Base-by-base conservation (phyloP, 169 alveolate species). In the Miamiensis avidus region DNA sequence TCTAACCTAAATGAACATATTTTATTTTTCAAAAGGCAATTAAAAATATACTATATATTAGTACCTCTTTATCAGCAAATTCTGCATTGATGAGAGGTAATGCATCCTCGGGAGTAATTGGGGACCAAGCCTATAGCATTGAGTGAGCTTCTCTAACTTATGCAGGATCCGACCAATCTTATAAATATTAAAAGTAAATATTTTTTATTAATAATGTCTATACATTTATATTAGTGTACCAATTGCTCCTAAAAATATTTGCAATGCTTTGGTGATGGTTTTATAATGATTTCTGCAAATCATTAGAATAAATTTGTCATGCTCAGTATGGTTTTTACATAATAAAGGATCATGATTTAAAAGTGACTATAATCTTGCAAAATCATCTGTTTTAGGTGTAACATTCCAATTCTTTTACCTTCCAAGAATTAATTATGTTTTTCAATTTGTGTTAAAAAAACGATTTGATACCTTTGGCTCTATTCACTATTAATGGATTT, bases 51-150 rank as follows among this genome's bases (percentile, higher is more conserved):
- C 20, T 49, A 49, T 49, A 49, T 49, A 4, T 49, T 49, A 49
- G 69, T 49, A 27, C 72, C 25, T 65, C 87, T 16, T 82, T 65
- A 29, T 73, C 81, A 27, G 26, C 87, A 25, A 0, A 28, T 0
- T 49, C 20, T 49, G 69, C 4, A 49, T 49, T 49, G 4, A 49
- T 49, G 4, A 93, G 49, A 34, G 93, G 91, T 6, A 93, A 81
- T 15, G 96, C 96, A 81, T 93, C 96, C 77, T 93, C 94, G n/a
- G 94, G 94, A n/a, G 88, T 82, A 84, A 90, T 79, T 11, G 91
- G 90, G 15, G 94, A 92, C 96, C 96, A 93, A 27, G 86, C 78
- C 34, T 82, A 75, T 0, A 93, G 82, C 94, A 93, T 93, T 72
- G 86, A 88, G 74, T 88, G 88, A 25, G 92, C 96, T 76, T 93